phyloP scores from a whole-genome alignment of 495 filamentous ascomycete species.

The Emericellopsis terricola region DNA sequence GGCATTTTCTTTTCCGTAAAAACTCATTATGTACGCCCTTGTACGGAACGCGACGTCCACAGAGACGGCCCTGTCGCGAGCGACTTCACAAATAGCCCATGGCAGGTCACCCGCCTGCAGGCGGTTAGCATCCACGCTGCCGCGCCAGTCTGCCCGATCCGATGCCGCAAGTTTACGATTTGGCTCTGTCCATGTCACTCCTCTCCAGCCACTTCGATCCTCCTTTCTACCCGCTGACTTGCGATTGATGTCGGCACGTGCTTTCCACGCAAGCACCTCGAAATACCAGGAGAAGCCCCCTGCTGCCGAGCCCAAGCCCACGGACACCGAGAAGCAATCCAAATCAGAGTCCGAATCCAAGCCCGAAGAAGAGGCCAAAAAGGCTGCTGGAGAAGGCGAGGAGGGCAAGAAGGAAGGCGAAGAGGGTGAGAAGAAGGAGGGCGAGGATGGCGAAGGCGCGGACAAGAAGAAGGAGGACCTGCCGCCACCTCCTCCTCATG shows the following conservation, averaged over 20 bases:
- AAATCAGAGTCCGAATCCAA: slow-evolving; percentile 8
- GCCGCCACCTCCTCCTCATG: slow-evolving; percentile 87
- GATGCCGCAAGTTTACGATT: not conserved
- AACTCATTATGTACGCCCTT: slow-evolving; percentile 25
- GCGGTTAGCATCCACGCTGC: slow-evolving; percentile 30
- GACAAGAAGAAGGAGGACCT: slow-evolving; percentile 51
- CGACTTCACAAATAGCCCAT: slow-evolving; percentile 19
- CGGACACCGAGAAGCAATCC: slow-evolving; percentile 10
- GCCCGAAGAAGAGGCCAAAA: slow-evolving; percentile 24
- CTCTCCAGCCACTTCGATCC: not conserved
- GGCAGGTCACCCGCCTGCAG: slow-evolving; percentile 38
- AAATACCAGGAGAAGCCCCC: slow-evolving; percentile 10
- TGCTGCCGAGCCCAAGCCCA: slow-evolving; percentile 9
- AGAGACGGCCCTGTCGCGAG: slow-evolving; percentile 16
- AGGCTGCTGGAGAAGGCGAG: slow-evolving; percentile 26
- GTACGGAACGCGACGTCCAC: slow-evolving; percentile 16
- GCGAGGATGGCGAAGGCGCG: slow-evolving; percentile 23
- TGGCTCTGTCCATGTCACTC: not conserved
- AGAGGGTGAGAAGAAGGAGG: slow-evolving; percentile 24
- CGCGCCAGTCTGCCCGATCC: not conserved
- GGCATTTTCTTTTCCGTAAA: slow-evolving; percentile 6
- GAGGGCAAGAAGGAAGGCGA: slow-evolving; percentile 31
- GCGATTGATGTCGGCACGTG: not conserved
- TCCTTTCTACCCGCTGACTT: slow-evolving; percentile 2
- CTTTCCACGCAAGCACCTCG: not conserved